Evolutionary conservation across 2,329 filamentous ascomycete species (phyloP).

Genomic region (Colletotrichum australisinense): DNA sequence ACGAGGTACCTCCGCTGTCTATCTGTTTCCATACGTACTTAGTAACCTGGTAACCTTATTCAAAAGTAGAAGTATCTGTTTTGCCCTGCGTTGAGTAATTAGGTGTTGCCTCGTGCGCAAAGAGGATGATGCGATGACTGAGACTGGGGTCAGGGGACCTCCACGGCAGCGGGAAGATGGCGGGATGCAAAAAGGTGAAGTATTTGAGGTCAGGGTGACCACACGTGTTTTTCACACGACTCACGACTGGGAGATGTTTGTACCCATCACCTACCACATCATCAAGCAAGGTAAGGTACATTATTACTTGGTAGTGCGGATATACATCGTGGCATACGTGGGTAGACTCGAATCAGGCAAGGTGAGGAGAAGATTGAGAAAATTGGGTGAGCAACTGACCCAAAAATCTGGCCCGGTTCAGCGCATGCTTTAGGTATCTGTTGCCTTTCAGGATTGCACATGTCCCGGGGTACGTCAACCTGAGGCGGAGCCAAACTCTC

Average conservation of each 20-base stretch:
- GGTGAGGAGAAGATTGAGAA: not conserved
- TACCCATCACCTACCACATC: too few species aligned
- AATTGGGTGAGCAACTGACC: not conserved
- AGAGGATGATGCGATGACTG: not conserved
- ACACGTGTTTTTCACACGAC: not conserved
- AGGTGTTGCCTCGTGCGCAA: not conserved
- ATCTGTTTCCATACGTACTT: not conserved
- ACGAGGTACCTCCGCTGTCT: not conserved
- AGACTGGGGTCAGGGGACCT: slow-evolving; percentile 11
- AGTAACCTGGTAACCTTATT: too few species aligned
- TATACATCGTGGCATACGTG: not conserved
- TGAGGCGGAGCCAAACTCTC: slow-evolving; percentile 28
- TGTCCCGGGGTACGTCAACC: slow-evolving; percentile 7
- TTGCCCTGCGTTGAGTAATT: not conserved
- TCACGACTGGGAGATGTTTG: not conserved
- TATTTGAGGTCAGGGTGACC: not conserved
- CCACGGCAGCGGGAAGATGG: not conserved
- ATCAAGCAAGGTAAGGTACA: too few species aligned
- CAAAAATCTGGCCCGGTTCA: slow-evolving; percentile 6
- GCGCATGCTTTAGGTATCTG: not conserved
- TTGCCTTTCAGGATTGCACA: not conserved
- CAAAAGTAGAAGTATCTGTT: too few species aligned
- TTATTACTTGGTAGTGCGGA: too few species aligned
- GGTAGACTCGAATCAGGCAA: not conserved
- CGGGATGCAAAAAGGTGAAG: not conserved